A percentile compares a stretch with the other conserved stretches of the same genome.
Evolutionary conservation across 169 alveolate species (phyloP).

Genomic region (Plasmodium knowlesi): DNA sequence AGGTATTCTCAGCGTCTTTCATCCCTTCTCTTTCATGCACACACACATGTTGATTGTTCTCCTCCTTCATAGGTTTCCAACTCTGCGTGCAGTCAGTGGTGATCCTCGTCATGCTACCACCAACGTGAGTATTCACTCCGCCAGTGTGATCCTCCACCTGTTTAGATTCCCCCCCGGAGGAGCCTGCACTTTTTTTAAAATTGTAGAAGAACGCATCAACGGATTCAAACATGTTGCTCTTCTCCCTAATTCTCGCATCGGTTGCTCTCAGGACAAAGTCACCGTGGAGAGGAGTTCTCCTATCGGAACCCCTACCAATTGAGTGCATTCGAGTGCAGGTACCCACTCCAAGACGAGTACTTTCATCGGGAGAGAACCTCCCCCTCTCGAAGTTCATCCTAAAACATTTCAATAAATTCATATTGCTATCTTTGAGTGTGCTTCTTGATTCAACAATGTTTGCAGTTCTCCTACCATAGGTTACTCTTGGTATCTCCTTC

Average conservation of each 20-base stretch:
- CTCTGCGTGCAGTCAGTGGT: background rate
- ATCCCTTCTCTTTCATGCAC: background rate
- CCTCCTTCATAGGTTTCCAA: background rate
- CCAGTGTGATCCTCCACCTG: background rate
- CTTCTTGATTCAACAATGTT: background rate
- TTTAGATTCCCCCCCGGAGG: background rate
- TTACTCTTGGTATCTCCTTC: background rate
- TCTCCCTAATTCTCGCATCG: background rate
- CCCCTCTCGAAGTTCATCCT: slow-evolving; percentile 21
- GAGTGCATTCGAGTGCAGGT: background rate
- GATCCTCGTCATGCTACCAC: background rate
- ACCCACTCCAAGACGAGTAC: background rate
- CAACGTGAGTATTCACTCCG: background rate
- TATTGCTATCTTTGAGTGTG: background rate
- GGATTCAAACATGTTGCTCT: slow-evolving; percentile 19
- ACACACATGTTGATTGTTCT: background rate
- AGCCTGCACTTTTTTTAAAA: background rate
- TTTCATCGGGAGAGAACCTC: background rate
- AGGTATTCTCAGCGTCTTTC: background rate
- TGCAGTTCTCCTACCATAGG: background rate
- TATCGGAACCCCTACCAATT: background rate
- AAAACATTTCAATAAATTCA: background rate
- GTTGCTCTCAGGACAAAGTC: background rate
- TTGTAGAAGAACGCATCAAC: slow-evolving; percentile 25
- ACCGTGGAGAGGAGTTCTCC: background rate